phyloP scores from a whole-genome alignment of 1,284 basidiomycete species.

The Trichosporon sp. region DNA sequence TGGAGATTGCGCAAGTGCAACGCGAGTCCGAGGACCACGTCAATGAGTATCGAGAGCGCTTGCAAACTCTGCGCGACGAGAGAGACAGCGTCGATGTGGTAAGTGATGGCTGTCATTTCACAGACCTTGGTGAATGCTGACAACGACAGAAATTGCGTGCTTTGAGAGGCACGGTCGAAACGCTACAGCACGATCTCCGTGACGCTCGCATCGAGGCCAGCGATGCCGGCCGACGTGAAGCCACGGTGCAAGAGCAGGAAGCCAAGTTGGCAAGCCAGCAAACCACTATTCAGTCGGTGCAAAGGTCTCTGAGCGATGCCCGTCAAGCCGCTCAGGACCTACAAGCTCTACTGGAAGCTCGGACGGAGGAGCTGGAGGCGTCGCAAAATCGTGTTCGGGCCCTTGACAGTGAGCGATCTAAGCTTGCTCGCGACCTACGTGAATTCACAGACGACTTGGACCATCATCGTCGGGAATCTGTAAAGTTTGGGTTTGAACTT shows the following conservation, averaged over 20 bases:
- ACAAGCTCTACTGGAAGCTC: background rate
- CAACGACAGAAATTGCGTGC: slow-evolving; percentile 19
- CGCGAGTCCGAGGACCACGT: slow-evolving; percentile 21
- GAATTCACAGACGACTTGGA: slow-evolving; percentile 47
- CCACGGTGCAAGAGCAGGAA: background rate
- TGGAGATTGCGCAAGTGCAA: slow-evolving; percentile 8
- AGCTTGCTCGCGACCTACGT: slow-evolving; percentile 36
- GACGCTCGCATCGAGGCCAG: background rate
- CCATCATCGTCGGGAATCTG: slow-evolving; percentile 61
- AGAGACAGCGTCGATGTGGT: slow-evolving; percentile 24
- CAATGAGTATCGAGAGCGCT: slow-evolving; percentile 8
- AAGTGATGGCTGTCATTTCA: background rate
- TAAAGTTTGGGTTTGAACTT: slow-evolving; percentile 61
- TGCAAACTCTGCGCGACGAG: slow-evolving; percentile 14
- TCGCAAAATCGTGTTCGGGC: background rate
- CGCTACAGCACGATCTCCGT: slow-evolving; percentile 9
- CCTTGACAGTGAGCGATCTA: background rate
- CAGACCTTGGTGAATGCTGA: background rate
- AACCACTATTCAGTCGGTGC: background rate
- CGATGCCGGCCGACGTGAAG: background rate
- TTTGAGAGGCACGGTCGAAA: background rate
- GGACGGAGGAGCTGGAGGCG: background rate
- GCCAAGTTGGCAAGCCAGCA: background rate
- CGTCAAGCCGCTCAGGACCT: background rate
- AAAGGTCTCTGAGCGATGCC: background rate